A percentile compares a stretch with the other conserved stretches of the same genome.
These are phyloP conservation scores for Sonneratia caseolaris DNA, from an alignment of 345 rosid species.

Conservation along the genomic window DNA sequence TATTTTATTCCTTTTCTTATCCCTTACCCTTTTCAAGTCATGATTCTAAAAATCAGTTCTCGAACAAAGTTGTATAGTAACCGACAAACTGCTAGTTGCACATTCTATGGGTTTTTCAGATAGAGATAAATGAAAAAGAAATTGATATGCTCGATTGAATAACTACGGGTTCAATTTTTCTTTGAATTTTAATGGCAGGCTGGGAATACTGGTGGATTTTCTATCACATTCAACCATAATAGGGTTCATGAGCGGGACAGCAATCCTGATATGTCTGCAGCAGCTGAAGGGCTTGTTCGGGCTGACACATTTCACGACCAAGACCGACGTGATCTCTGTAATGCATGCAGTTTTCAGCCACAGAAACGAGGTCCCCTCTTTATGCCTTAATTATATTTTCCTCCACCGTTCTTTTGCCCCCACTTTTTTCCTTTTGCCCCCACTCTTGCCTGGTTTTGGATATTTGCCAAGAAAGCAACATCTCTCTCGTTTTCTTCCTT, in stretches of 20 bases:
- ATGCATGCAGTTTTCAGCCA: constrained; percentile 34
- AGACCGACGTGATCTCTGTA: constrained; percentile 69
- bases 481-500: neutral
- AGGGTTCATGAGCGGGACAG: constrained; percentile 93
- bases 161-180: neutral
- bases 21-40: neutral
- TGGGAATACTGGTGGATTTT: constrained; percentile 84
- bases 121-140: neutral
- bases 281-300: constrained; percentile 85
- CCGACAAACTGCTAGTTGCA: too few species aligned
- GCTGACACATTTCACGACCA: constrained; percentile 46
- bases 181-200: constrained; percentile 18
- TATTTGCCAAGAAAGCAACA: neutral
- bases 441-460: neutral
- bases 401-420: neutral
- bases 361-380: constrained; percentile 43
- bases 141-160: neutral
- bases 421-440: too few species aligned
- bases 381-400: neutral
- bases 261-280: constrained; percentile 60
- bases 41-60: too few species aligned
- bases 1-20: neutral
- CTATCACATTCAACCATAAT: constrained; percentile 82
- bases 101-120: too few species aligned
- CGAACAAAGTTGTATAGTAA: too few species aligned